Conservation (phyloP, 192 early-diverging fungal species). For the Coemansia nantahalensis region DNA sequence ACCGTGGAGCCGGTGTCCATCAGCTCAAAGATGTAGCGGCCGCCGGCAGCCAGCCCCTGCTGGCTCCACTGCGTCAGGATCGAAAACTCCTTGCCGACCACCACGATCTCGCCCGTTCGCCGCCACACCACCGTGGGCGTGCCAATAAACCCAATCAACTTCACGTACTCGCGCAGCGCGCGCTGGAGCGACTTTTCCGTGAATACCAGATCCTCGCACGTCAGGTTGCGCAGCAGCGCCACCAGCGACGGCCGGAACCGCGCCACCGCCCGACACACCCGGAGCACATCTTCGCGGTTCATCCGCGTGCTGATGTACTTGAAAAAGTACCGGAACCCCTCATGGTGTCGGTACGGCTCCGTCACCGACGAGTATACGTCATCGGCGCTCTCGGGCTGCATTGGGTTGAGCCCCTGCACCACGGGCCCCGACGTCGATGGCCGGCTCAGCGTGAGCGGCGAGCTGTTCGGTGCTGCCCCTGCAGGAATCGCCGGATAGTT, state of each 20-base stretch:
- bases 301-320: constrained; percentile 81
- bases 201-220: constrained; percentile 90
- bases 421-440: constrained; percentile 45
- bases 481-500: constrained; percentile 20
- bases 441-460: constrained; percentile 30
- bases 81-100: constrained; percentile 96
- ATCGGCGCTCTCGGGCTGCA: constrained; percentile 38
- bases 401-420: constrained; percentile 50
- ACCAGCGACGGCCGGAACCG: constrained; percentile 92
- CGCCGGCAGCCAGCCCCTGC: constrained; percentile 66
- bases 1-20: constrained; percentile 93
- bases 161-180: constrained; percentile 91
- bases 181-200: constrained; percentile 97
- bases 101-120: constrained; percentile 90
- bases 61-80: constrained; percentile 89
- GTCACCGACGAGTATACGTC: constrained; percentile 78
- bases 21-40: constrained; percentile 60
- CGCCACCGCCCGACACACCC: constrained; percentile 84
- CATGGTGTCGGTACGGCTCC: constrained; percentile 87
- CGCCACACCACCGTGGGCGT: constrained; percentile 97
- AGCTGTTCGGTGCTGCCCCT: no score
- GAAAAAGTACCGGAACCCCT: constrained; percentile 91
- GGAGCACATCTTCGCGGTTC: constrained; percentile 83
- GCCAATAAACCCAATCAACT: constrained; percentile 91
- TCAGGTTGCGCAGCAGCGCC: constrained; percentile 90